Evolutionary conservation across 805 yeast genomes (phyloP).

Genomic region (Yarrowia sp.): DNA sequence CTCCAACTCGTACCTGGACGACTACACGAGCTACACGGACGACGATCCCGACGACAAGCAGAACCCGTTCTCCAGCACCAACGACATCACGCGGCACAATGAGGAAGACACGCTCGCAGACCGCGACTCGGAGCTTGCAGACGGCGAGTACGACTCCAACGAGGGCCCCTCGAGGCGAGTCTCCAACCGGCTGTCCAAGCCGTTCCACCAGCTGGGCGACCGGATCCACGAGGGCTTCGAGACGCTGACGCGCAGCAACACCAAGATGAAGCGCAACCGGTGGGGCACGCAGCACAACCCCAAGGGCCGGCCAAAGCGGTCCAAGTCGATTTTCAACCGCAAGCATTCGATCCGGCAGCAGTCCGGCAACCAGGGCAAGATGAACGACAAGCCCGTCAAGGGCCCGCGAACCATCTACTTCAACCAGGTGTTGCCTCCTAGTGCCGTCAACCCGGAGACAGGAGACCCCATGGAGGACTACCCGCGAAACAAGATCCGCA

Average conservation of each 20-base stretch:
- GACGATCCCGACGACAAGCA: conserved; percentile 22
- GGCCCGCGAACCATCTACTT: conserved; percentile 46
- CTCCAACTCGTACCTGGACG: conserved; percentile 19
- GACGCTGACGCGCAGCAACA: conserved; percentile 40
- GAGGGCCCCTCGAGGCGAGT: conserved; percentile 29
- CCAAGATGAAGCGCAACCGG: conserved; percentile 70
- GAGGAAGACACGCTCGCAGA: conserved; percentile 22
- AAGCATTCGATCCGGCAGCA: conserved; percentile 9
- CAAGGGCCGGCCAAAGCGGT: conserved; percentile 57
- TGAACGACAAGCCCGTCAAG: conserved; percentile 17
- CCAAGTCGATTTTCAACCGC: conserved; percentile 33
- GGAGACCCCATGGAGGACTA: conserved; percentile 62
- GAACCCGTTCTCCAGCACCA: conserved; percentile 15
- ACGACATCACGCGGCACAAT: conserved; percentile 14
- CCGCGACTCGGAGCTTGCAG: conserved; percentile 30
- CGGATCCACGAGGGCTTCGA: conserved; percentile 23
- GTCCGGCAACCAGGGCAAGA: conserved; percentile 18
- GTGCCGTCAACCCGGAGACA: conserved; percentile 48
- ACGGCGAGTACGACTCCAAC: conserved; percentile 28
- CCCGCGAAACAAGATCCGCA: conserved; percentile 89
- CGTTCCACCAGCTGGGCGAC: conserved; percentile 26
- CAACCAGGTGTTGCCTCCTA: conserved; percentile 50
- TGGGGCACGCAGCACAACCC: conserved; percentile 89
- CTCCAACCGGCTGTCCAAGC: conserved; percentile 10
- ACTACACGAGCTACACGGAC: conserved; percentile 18